Conservation (phyloP, 805 yeast genomes). For the Wickerhamiella slavikovae region DNA sequence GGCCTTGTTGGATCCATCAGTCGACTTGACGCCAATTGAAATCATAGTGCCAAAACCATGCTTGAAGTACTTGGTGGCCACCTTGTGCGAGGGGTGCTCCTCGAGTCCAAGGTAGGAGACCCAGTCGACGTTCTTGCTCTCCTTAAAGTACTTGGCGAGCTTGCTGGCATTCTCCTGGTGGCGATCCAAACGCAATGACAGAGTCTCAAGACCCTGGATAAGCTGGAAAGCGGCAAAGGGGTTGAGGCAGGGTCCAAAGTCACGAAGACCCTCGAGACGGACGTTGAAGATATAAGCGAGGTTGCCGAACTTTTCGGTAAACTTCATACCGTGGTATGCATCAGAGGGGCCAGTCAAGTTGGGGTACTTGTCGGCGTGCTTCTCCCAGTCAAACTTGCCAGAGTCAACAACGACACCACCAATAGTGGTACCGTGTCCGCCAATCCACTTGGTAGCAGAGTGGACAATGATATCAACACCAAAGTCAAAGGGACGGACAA, state of each 20-base stretch:
- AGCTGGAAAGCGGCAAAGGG: conserved; percentile 79
- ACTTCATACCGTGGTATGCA: conserved; percentile 78
- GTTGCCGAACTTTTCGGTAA: conserved; percentile 44
- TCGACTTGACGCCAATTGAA: conserved; percentile 69
- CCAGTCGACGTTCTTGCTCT: conserved; percentile 51
- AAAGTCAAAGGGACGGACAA: conserved; percentile 61
- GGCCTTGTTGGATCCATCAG: conserved; percentile 43
- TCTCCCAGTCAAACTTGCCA: conserved; percentile 82
- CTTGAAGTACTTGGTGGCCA: conserved; percentile 62
- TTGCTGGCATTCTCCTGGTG: conserved; percentile 66
- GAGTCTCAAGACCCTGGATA: conserved; percentile 83
- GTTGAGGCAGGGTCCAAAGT: conserved; percentile 71
- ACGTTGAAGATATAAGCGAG: conserved; percentile 9
- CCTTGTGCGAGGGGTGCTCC: conserved; percentile 56
- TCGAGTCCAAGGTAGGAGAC: conserved; percentile 85
- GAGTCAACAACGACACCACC: conserved; percentile 57
- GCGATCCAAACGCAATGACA: conserved; percentile 85
- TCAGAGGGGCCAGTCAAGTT: conserved; percentile 80
- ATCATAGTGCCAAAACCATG: conserved; percentile 75
- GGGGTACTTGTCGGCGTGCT: conserved; percentile 74
- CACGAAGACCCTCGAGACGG: conserved; percentile 28
- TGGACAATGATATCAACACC: conserved; percentile 88
- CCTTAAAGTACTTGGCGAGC: conserved; percentile 59
- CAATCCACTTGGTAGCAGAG: conserved; percentile 95
- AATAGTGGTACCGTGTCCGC: conserved; percentile 90